Conservation (phyloP, 306 rosid genomes). For the Vachellia collinsii region DNA sequence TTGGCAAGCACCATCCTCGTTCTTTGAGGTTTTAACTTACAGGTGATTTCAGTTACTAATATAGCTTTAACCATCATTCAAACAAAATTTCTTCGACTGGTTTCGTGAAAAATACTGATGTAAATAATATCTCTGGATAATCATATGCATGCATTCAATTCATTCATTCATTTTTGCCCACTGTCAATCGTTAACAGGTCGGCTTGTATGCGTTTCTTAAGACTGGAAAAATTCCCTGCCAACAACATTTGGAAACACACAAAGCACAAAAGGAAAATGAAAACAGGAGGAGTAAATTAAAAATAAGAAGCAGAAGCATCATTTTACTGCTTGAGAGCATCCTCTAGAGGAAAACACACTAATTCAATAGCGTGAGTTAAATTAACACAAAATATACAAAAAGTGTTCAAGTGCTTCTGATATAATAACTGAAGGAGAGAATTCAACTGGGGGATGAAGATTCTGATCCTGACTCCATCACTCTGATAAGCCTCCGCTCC, state of each 20-base stretch:
- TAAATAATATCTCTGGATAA: too few species aligned
- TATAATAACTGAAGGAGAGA: not conserved
- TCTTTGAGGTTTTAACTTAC: not conserved
- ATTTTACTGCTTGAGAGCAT: not conserved
- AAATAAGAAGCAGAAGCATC: not conserved
- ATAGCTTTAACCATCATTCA: not conserved
- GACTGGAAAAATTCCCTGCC: too few species aligned
- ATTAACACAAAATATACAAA: not conserved
- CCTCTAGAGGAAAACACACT: not conserved
- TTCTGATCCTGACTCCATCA: slow-evolving; percentile 18
- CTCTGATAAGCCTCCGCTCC: slow-evolving; percentile 55
- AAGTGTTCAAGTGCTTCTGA: not conserved
- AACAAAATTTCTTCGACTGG: too few species aligned
- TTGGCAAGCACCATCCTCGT: not conserved
- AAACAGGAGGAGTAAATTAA: not conserved
- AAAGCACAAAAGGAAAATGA: not conserved
- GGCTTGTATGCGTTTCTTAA: too few species aligned
- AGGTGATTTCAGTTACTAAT: not conserved
- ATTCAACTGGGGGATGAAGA: slow-evolving; percentile 23
- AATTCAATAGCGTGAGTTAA: not conserved
- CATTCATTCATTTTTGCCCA: too few species aligned
- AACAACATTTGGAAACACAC: not conserved
- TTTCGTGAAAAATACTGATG: too few species aligned
- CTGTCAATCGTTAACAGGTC: too few species aligned
- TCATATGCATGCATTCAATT: too few species aligned